Evolutionary conservation across 192 early-diverging fungal genomes (phyloP).

Genomic region (Backusella macrospora): DNA sequence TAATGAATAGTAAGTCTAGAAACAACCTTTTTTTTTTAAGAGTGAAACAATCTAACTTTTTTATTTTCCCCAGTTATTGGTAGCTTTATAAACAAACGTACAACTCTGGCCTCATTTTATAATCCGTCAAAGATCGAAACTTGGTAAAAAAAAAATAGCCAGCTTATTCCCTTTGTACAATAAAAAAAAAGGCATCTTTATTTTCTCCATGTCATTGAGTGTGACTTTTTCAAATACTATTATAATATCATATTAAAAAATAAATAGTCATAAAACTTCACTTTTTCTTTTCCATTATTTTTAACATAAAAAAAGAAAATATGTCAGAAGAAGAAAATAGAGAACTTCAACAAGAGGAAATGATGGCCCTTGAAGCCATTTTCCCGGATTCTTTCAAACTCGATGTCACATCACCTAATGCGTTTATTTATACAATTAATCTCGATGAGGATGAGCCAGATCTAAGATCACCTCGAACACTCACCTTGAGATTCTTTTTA

Average conservation of each 20-base stretch:
- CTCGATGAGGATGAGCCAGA: constrained; percentile 32
- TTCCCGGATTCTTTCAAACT: constrained; percentile 12
- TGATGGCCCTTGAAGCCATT: constrained; percentile 23
- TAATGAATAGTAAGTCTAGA: neutral
- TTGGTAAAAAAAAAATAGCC: neutral
- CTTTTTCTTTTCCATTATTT: neutral
- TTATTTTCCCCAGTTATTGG: neutral
- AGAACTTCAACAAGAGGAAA: constrained; percentile 15
- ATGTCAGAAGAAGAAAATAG: constrained; percentile 13
- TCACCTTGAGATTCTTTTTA: constrained; percentile 44
- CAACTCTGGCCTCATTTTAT: neutral
- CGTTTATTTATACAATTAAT: constrained; percentile 28
- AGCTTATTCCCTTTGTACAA: neutral
- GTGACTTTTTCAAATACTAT: no score
- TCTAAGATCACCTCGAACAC: constrained; percentile 24
- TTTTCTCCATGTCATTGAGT: neutral
- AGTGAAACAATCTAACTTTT: neutral
- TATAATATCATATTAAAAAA: no score
- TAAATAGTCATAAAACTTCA: no score
- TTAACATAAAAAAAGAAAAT: neutral
- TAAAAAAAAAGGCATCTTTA: neutral
- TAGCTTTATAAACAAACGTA: neutral
- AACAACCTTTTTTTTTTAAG: neutral
- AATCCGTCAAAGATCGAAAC: neutral
- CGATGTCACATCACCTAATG: neutral